phyloP scores from a whole-genome alignment of 257 asterid species.

The Rehmannia glutinosa region DNA sequence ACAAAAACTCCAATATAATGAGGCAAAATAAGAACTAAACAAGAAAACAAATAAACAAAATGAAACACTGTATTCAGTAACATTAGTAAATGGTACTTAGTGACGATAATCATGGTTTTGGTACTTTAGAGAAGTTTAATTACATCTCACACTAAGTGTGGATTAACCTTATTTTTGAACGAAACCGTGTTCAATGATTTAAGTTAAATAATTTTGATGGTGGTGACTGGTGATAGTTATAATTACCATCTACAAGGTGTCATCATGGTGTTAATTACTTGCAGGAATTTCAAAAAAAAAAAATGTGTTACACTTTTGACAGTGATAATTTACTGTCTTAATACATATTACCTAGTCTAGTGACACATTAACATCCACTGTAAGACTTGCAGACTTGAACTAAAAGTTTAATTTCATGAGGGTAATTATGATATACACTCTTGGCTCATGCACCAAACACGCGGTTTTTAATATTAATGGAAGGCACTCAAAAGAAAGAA shows the following conservation, averaged over 20 bases:
- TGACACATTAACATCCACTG: not conserved
- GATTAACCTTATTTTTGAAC: not conserved
- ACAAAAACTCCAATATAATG: too few species aligned
- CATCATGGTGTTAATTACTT: not conserved
- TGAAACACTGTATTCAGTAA: too few species aligned
- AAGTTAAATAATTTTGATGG: not conserved
- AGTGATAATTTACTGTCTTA: not conserved
- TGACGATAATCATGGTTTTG: slow-evolving; percentile 3
- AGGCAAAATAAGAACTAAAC: too few species aligned
- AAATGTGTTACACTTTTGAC: slow-evolving; percentile 2
- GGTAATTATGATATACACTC: not conserved
- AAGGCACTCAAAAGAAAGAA: too few species aligned
- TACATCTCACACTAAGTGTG: not conserved
- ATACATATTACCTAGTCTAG: not conserved
- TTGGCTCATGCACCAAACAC: not conserved
- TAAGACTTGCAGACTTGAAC: not conserved
- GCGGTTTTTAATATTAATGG: too few species aligned
- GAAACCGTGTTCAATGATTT: not conserved
- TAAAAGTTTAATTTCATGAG: not conserved
- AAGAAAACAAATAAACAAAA: too few species aligned
- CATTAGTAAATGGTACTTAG: not conserved
- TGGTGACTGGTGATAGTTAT: not conserved
- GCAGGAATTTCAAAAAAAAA: not conserved
- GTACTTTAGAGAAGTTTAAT: not conserved
- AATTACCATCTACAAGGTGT: slow-evolving; percentile 1